phyloP scores from a whole-genome alignment of 495 filamentous ascomycete species.

The Aspergillus bridgeri region DNA sequence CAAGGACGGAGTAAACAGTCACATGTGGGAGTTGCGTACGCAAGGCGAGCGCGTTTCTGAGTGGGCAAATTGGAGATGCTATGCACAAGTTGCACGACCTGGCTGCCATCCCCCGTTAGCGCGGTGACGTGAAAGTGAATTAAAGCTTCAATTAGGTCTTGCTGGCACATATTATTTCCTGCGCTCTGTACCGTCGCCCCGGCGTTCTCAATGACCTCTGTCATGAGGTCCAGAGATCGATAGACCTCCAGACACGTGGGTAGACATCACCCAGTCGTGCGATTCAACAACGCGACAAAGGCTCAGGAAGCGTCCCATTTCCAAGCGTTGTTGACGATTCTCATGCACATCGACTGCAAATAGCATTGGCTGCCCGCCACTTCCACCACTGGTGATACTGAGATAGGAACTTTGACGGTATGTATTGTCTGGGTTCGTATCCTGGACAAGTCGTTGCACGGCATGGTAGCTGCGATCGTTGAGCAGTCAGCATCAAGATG shows the following conservation, averaged over 20 bases:
- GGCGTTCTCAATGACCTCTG: conserved; percentile 17
- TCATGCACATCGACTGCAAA: conserved; percentile 28
- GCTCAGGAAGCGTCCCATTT: conserved; percentile 18
- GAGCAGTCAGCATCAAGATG: not conserved
- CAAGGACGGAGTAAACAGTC: conserved; percentile 24
- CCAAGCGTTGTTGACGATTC: conserved; percentile 25
- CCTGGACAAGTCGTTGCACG: conserved; percentile 20
- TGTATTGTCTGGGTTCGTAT: conserved; percentile 18
- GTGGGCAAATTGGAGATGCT: conserved; percentile 20
- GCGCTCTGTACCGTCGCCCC: conserved; percentile 24
- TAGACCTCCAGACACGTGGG: conserved; percentile 17
- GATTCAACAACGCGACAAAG: conserved; percentile 13
- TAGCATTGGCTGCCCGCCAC: conserved; percentile 17
- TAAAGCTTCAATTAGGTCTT: conserved; percentile 16
- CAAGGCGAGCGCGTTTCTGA: conserved; percentile 2
- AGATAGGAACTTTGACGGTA: conserved; percentile 27
- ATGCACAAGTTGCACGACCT: conserved; percentile 21
- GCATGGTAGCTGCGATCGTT: conserved; percentile 16
- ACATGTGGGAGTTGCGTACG: conserved; percentile 6
- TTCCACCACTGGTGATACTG: conserved; percentile 29
- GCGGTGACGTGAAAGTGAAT: conserved; percentile 24
- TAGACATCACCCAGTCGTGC: conserved; percentile 29
- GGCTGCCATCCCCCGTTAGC: conserved; percentile 24
- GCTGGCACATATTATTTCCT: conserved; percentile 17
- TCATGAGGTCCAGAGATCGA: conserved; percentile 20